Conservation (phyloP, 2,329 filamentous ascomycete genomes). For the Boeremia exigua region DNA sequence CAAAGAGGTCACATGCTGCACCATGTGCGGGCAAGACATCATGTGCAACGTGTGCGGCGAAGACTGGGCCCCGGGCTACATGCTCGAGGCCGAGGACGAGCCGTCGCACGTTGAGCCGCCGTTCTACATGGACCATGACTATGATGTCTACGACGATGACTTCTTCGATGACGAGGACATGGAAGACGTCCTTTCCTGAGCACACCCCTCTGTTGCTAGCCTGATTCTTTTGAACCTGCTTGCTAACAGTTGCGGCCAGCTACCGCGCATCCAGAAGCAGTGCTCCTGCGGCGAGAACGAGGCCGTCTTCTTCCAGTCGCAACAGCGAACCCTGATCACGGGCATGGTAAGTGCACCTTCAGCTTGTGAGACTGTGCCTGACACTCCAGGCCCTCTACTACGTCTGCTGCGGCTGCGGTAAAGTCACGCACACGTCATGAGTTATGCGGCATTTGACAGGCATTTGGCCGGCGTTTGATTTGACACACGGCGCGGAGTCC, state of each 20-base stretch:
- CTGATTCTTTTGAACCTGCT: slow-evolving; percentile 47
- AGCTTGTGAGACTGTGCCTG: slow-evolving; percentile 2
- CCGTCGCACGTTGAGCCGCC: slow-evolving; percentile 32
- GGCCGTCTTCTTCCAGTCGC: slow-evolving; percentile 98
- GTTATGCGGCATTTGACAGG: slow-evolving; percentile 17
- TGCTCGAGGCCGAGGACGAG: slow-evolving; percentile 53
- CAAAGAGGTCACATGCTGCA: slow-evolving; percentile 57
- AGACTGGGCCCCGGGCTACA: slow-evolving; percentile 52
- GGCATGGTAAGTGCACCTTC: slow-evolving; percentile 77
- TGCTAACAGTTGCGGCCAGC: slow-evolving; percentile 62
- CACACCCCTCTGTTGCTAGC: slow-evolving; percentile 40
- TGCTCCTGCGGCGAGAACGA: slow-evolving; percentile 91
- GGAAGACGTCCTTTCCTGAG: slow-evolving; percentile 44
- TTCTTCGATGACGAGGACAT: slow-evolving; percentile 32
- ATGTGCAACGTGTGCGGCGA: slow-evolving; percentile 60
- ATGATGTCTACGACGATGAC: slow-evolving; percentile 29
- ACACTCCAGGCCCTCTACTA: slow-evolving; percentile 57
- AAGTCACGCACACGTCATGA: slow-evolving; percentile 68
- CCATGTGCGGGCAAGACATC: slow-evolving; percentile 64
- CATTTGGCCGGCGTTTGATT: slow-evolving; percentile 44
- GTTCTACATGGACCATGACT: slow-evolving; percentile 20
- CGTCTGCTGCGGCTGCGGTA: slow-evolving; percentile 91
- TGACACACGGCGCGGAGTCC: slow-evolving; percentile 35
- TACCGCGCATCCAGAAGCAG: slow-evolving; percentile 84
- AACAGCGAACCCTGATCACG: slow-evolving; percentile 94